Evolutionary conservation across 2,329 filamentous ascomycete species (phyloP), one percentile per base, ranked within the genome.

Genomic region (Xylariaceae sp.): DNA sequence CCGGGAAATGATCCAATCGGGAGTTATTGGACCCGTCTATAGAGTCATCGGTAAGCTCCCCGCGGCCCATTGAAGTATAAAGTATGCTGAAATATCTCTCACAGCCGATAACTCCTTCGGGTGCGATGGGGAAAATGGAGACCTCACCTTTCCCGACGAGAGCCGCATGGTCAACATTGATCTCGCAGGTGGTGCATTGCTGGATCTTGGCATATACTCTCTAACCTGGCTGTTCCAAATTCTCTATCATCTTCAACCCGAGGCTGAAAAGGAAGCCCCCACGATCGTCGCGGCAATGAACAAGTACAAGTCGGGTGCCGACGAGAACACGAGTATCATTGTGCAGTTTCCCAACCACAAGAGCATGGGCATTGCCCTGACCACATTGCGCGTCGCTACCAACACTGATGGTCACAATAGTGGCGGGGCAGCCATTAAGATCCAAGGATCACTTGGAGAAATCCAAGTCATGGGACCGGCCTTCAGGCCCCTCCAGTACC

Each of bases 211-310:
- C 50, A 86, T 95, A 66, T 95, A 95, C 71, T 81, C 87, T 37
- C 69, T 95, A 50, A 94, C 88, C 23, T 95, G 90, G 90, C 78
- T 93, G 40, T 94, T 92, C 76, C 88, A 95, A 68, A 85, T 85
- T 36, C 76, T 95, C 22, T 95, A 95, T 69, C 87, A 90, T 65
- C 80, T 86, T 3, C 85, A 91, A 60, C 76, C 83, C 2, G 74
- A 82, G 54, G 75, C 77, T 20, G 71, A 78, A 43, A 86, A 88
- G 56, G 78, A 88, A 64, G 61, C 77, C 1, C 90, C 90, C 5
- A 75, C 72, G 36, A 82, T 93, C 3, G 69, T 82, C 8, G 77
- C 83, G 1, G 80, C 86, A 42, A 80, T 90, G 57, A 81, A 80
- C 61, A 85, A 86, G 62, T 88, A 88, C 66, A 72, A 72, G 49